Base-by-base conservation (phyloP, 306 rosid species). In the Vigna mungo region DNA sequence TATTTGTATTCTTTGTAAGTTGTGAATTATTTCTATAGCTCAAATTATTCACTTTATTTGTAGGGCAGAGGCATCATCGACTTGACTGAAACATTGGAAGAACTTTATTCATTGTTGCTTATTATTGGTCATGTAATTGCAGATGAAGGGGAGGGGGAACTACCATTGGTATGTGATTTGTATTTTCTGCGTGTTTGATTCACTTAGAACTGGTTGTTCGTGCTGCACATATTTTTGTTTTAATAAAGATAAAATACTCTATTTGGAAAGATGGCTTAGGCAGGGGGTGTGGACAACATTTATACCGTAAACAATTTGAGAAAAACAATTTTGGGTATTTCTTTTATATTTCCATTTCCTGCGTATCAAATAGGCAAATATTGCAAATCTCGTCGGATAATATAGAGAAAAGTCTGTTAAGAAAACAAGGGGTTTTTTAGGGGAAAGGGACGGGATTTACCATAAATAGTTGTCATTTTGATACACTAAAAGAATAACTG, bases 101-200 rank as follows among this genome's bases (percentile, higher is more conserved):
- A 94, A 88, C 87, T 94, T 60, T 94, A 94, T 86, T 90, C 98
- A 14, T 83, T 94, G 83, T 74, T 94, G 86, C 87, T 94, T 70
- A 85, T 92, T 75, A 89, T 86, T 79, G 97, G 98, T 66, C 98
- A 94, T 32, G 96, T 92, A 69, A 76, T 90, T 30, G 96, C 98
- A 55, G 98, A 94, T 76, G 98, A 94, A 85, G 98, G 96, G 81
- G 96, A 90, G 81, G 98, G 98, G 60, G 98, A 94, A 84, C 87
- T 91, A 61, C 98, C 98, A 1, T 64, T 86, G 95, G 98, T 92
- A 92, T 79, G 82, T 67, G 10, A 54, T 55, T 72, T 76, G 53
- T 81, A 66, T 56, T 82, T 78, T 85, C 74, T 74, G 55, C 53
- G 27, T 53, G 41, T 77, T 68, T 56, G 63, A 48, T 51, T 76